Percentiles rank a stretch among this genome's conserved stretches.
Evolutionary conservation across 2,329 filamentous ascomycete genomes (phyloP).

Genomic region (Myriangium duriaei): DNA sequence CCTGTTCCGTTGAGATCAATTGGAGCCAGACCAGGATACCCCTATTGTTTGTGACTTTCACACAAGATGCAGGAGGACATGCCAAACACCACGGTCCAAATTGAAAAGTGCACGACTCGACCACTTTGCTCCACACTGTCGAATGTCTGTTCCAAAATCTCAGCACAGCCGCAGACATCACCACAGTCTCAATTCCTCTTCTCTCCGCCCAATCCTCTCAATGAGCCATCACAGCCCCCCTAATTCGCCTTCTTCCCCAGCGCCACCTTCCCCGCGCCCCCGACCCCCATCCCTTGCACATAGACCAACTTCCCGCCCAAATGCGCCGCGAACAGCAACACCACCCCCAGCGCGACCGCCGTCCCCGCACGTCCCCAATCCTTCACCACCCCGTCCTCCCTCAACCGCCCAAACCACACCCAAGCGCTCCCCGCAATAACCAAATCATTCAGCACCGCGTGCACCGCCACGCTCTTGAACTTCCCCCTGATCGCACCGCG

Average conservation of each 20-base stretch:
- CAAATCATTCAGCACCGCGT: constrained; percentile 32
- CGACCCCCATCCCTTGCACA: constrained; percentile 31
- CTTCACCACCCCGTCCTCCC: constrained; percentile 16
- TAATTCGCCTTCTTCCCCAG: background rate
- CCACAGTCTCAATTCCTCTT: too few species aligned
- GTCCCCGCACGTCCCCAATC: constrained; percentile 25
- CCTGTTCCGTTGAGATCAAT: too few species aligned
- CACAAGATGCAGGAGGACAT: too few species aligned
- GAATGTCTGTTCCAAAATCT: too few species aligned
- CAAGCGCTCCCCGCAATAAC: constrained; percentile 27
- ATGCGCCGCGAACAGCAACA: constrained; percentile 29
- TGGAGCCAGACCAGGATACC: too few species aligned
- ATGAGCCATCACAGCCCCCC: too few species aligned
- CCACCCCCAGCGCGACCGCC: constrained; percentile 23
- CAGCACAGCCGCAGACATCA: too few species aligned
- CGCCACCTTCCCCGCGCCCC: constrained; percentile 17
- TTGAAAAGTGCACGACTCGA: too few species aligned
- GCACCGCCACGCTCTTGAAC: constrained; percentile 29
- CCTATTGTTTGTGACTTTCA: too few species aligned
- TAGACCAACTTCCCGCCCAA: constrained; percentile 34
- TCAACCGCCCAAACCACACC: constrained; percentile 32
- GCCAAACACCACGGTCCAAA: too few species aligned
- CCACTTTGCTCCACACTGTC: too few species aligned
- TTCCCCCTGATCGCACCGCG: constrained; percentile 27
- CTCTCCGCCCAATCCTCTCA: too few species aligned